These are phyloP conservation scores for Calonectria leucothoes DNA, from an alignment of 2,329 filamentous ascomycete genomes.

Conservation along the genomic window DNA sequence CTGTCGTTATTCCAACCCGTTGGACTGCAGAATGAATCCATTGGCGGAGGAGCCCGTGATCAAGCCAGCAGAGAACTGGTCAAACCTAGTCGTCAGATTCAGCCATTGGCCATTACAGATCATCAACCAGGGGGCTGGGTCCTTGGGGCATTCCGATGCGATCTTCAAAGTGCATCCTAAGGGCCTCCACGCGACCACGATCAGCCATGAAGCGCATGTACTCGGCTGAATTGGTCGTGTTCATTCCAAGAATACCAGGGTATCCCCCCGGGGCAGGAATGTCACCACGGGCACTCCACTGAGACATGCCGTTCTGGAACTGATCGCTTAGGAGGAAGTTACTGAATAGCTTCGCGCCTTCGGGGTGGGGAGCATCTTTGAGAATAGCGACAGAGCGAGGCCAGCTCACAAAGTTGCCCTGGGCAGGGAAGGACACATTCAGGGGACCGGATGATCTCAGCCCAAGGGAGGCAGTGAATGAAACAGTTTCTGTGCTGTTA, in stretches of 20 bases:
- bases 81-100: background rate
- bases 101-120: background rate
- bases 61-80: background rate
- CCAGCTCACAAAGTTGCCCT: background rate
- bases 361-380: background rate
- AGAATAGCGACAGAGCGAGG: background rate
- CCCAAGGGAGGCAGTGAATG: background rate
- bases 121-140: background rate
- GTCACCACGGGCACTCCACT: background rate
- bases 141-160: background rate
- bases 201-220: conserved; percentile 6
- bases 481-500: background rate
- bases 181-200: background rate
- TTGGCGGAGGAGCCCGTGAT: background rate
- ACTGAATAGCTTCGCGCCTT: background rate
- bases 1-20: background rate
- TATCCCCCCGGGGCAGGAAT: background rate
- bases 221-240: conserved; percentile 8
- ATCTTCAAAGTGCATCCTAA: conserved; percentile 4
- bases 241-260: conserved; percentile 1
- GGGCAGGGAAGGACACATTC: background rate
- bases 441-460: background rate
- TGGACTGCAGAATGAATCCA: background rate
- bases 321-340: conserved; percentile 3
- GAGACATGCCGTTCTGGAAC: background rate